Conservation (phyloP, 306 rosid species). For the Prunus dulcis region DNA sequence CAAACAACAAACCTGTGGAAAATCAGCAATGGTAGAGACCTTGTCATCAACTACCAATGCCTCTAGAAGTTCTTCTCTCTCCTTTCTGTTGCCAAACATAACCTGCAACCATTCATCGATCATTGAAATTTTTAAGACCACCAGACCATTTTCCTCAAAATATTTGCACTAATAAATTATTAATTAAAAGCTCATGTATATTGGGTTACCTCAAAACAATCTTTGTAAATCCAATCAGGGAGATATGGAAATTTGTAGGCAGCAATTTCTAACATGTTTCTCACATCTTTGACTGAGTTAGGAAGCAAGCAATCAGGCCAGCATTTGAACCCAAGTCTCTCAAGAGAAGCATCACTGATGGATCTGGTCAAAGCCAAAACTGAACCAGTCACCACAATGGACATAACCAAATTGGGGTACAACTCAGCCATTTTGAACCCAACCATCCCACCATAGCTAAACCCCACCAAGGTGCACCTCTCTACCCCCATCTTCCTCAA, state of each 20-base stretch:
- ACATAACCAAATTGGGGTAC: conserved; percentile 35
- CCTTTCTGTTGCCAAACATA: conserved; percentile 31
- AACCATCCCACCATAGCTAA: conserved; percentile 48
- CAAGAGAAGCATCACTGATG: conserved; percentile 12
- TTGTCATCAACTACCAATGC: conserved; percentile 26
- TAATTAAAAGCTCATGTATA: too few species aligned
- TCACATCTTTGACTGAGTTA: conserved; percentile 21
- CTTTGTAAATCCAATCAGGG: conserved; percentile 28
- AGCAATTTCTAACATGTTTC: conserved; percentile 9
- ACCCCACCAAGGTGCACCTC: conserved; percentile 34
- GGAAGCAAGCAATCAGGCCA: conserved; percentile 42
- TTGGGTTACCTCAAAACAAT: conserved; percentile 25
- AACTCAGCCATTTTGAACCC: conserved; percentile 41
- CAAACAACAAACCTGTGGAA: conserved; percentile 25
- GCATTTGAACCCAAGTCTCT: conserved; percentile 22
- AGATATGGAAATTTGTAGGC: conserved; percentile 20
- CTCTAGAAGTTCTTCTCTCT: conserved; percentile 30
- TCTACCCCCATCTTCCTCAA: conserved; percentile 39
- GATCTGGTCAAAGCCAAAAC: conserved; percentile 34
- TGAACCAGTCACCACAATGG: conserved; percentile 34
- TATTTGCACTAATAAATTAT: too few species aligned
- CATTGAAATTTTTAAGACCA: not conserved
- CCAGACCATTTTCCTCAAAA: not conserved
- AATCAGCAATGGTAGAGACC: conserved; percentile 4
- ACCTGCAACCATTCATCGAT: conserved; percentile 19